Evolutionary conservation across 2,329 filamentous ascomycete species (phyloP).

Genomic region (Lasiodiplodia hormozganensis): DNA sequence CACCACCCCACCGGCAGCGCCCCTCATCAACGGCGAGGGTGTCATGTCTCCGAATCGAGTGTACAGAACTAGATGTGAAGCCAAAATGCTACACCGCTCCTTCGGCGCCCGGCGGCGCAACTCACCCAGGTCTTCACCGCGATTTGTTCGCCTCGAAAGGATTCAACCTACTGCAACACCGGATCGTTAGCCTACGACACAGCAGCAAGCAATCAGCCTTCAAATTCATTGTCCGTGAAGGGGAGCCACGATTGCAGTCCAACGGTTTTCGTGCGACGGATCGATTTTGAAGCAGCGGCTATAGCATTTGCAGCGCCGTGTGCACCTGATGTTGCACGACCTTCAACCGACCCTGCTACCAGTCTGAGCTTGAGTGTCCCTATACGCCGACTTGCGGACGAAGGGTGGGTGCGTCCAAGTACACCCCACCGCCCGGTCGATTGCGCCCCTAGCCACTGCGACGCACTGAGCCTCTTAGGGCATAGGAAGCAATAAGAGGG

Average conservation of each 20-base stretch:
- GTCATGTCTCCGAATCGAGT: constrained; percentile 2
- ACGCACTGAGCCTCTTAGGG: background rate
- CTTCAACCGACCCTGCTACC: background rate
- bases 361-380: background rate
- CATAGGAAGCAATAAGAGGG: background rate
- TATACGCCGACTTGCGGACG: background rate
- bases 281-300: background rate
- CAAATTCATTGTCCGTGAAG: background rate
- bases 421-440: no score
- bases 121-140: constrained; percentile 6
- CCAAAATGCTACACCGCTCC: constrained; percentile 16
- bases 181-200: background rate
- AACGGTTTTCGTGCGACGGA: background rate
- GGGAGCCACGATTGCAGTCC: background rate
- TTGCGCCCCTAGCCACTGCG: background rate
- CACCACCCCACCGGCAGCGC: background rate
- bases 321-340: constrained; percentile 8
- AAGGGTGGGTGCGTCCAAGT: background rate
- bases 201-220: background rate
- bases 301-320: constrained; percentile 11
- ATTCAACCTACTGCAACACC: constrained; percentile 2
- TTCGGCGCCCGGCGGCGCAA: background rate
- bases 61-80: background rate
- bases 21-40: background rate
- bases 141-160: background rate